Evolutionary conservation across 768 basidiomycete genomes (phyloP).

Genomic region (Russula lepida): DNA sequence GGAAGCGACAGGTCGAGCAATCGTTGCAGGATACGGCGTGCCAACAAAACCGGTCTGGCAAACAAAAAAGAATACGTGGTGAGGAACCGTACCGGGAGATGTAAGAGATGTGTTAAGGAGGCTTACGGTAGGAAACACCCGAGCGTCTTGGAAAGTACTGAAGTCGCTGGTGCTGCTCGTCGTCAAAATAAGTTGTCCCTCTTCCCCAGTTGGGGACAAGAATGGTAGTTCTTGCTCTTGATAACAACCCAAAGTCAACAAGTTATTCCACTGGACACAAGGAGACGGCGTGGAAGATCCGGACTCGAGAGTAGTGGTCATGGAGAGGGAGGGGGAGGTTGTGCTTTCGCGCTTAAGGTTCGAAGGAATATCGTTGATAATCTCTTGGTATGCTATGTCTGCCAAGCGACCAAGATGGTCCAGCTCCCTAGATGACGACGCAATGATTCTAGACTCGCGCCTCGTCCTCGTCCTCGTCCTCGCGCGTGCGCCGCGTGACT

Average conservation of each 20-base stretch:
- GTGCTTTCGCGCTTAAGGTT: neutral
- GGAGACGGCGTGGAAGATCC: neutral
- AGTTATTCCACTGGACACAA: neutral
- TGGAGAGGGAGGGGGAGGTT: neutral
- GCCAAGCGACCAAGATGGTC: conserved; percentile 23
- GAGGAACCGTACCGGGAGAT: neutral
- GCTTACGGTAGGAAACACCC: neutral
- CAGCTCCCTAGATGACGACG: conserved; percentile 14
- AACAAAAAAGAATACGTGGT: neutral
- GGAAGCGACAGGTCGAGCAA: neutral
- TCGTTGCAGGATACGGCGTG: neutral
- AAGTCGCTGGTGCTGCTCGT: neutral
- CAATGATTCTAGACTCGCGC: conserved; percentile 19
- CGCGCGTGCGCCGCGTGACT: conserved; percentile 8
- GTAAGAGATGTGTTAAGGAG: neutral
- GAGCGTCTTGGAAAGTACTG: neutral
- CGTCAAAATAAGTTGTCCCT: neutral
- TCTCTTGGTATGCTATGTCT: conserved; percentile 5
- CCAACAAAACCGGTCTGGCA: neutral
- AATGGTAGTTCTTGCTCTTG: neutral
- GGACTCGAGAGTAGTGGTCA: neutral
- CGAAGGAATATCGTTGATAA: neutral
- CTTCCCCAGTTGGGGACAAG: neutral
- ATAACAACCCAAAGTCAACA: neutral
- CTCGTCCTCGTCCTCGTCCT: conserved; percentile 18